Evolutionary conservation across 257 asterid genomes (phyloP), one percentile per base, ranked within the genome.

Genomic region (Lithospermum erythrorhizon): DNA sequence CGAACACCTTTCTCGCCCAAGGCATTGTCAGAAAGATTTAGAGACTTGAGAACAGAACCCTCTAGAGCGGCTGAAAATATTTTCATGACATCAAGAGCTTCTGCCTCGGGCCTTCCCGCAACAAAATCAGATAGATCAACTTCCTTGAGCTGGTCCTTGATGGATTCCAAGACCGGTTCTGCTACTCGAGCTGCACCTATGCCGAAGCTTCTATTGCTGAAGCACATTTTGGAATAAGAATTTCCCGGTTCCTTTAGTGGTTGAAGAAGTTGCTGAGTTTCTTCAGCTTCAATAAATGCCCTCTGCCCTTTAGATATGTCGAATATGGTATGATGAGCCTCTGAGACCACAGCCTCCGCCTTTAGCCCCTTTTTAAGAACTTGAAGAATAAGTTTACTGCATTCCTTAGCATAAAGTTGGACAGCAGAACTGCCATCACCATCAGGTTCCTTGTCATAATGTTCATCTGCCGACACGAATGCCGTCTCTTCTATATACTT

Each of bases 361-460:
- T 5, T 65, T 55, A 79, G 64, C 3, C 79, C 82, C 63, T 76
- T 79, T 70, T 90, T 87, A 4, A 90, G 88, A 75, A 82, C 82
- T 24, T 81, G 89, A 68, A 91, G 58, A 62, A 86, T 84, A 47
- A 86, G 89, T 80, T 82, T 80, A 76, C 98, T 91, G 76, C 98
- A 91, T 70, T 88, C 94, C 63, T 68, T 86, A 51, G 98, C 95
- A 76, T 91, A 91, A 65, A 89, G 81, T 68, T 91, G 98, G 71
- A 91, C 95, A 19, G 97, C 96, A 45, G 95, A 72, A 74, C 94
- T 86, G 58, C 98, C 98, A 73, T 91, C 98, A 60, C 98, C 98
- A 74, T 85, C 95, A 18, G 95, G 95, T 74, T 84, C 93, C 70
- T 75, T 83, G 58, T 81, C 89, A 53, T 82, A 86, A 60, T 84